phyloP scores from a whole-genome alignment of 2,329 filamentous ascomycete genomes.

The Akanthomyces dipterigenus region DNA sequence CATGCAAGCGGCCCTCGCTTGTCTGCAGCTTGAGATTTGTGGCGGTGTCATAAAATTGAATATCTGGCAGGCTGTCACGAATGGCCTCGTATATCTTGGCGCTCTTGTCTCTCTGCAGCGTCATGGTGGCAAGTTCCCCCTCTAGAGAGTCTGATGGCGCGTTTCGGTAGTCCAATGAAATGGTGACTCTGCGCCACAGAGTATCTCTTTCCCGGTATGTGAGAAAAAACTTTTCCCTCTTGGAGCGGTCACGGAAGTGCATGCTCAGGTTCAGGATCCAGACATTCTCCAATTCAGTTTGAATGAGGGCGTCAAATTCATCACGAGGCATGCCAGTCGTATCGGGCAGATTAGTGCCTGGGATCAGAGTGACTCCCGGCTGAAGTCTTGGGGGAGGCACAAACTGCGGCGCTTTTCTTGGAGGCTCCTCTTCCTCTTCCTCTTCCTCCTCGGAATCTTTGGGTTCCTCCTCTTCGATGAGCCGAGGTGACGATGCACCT shows the following conservation, averaged over 20 bases:
- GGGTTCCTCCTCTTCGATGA: slow-evolving; percentile 1
- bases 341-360: slow-evolving; percentile 31
- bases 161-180: slow-evolving; percentile 87
- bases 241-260: slow-evolving; percentile 91
- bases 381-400: background rate
- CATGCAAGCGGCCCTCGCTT: slow-evolving; percentile 77
- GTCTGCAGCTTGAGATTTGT: slow-evolving; percentile 95
- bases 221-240: slow-evolving; percentile 95
- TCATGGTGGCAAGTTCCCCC: slow-evolving; percentile 67
- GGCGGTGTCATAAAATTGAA: slow-evolving; percentile 92
- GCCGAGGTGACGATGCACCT: background rate
- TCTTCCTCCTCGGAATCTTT: slow-evolving; percentile 22
- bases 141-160: slow-evolving; percentile 78
- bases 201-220: slow-evolving; percentile 79
- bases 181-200: slow-evolving; percentile 79
- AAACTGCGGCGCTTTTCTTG: slow-evolving; percentile 13
- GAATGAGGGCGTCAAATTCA: slow-evolving; percentile 57
- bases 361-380: slow-evolving; percentile 19
- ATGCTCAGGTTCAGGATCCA: slow-evolving; percentile 99
- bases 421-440: slow-evolving; percentile 22
- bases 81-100: slow-evolving; percentile 91
- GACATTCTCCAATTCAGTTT: slow-evolving; percentile 73
- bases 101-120: slow-evolving; percentile 86
- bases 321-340: slow-evolving; percentile 43
- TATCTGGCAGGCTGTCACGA: slow-evolving; percentile 82